These are phyloP conservation scores for Helicostylum pulchrum DNA, from an alignment of 192 early-diverging fungal species.

Conservation along the genomic window DNA sequence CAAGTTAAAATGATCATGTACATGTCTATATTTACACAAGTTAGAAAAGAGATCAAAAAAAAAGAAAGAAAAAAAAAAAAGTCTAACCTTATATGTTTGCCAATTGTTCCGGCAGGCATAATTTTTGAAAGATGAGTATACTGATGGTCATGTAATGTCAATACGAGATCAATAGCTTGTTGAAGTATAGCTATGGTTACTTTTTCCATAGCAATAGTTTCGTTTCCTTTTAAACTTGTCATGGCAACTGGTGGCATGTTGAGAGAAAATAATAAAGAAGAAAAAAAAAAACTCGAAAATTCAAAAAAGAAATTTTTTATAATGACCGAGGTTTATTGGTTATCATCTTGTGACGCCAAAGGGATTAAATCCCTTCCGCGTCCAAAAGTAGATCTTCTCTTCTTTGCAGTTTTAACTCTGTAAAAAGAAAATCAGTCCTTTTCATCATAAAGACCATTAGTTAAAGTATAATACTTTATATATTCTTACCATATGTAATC, in stretches of 20 bases:
- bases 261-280: not conserved
- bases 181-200: slow-evolving; percentile 15
- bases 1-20: slow-evolving; percentile 46
- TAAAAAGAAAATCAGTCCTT: too few species aligned
- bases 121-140: slow-evolving; percentile 37
- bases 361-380: too few species aligned
- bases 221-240: not conserved
- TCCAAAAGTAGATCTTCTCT: too few species aligned
- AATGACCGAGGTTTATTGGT: too few species aligned
- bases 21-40: slow-evolving; percentile 21
- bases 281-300: not conserved
- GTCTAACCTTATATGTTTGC: slow-evolving; percentile 46
- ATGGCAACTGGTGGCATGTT: slow-evolving; percentile 2
- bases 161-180: slow-evolving; percentile 29
- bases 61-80: not conserved
- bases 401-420: too few species aligned
- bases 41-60: not conserved
- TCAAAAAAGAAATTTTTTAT: not conserved
- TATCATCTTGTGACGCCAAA: too few species aligned
- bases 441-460: too few species aligned
- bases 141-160: slow-evolving; percentile 26
- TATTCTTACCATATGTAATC: too few species aligned
- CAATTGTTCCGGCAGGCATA: slow-evolving; percentile 45
- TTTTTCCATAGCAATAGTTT: not conserved
- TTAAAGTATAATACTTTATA: too few species aligned